A percentile compares a stretch with the other conserved stretches of the same genome.
These are phyloP conservation scores for Aspergillus jensenii DNA, from an alignment of 2,329 filamentous ascomycete species.

Conservation along the genomic window DNA sequence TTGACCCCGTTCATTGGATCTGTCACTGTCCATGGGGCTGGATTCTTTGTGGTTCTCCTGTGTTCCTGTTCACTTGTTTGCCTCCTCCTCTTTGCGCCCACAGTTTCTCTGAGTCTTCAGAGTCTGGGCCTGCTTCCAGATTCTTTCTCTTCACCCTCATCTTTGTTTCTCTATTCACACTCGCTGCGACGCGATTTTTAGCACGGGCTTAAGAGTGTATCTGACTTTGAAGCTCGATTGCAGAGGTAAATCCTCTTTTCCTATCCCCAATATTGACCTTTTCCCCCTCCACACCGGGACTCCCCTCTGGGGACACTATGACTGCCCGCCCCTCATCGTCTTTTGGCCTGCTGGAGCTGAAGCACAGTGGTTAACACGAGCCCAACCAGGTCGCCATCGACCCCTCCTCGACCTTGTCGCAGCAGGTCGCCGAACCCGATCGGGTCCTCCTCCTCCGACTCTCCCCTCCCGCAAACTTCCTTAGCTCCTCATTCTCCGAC, in stretches of 20 bases:
- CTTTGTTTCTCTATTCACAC: not conserved
- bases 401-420: conserved; percentile 14
- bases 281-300: not conserved
- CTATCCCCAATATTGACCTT: not conserved
- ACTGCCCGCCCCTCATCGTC: not conserved
- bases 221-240: not conserved
- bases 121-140: not conserved
- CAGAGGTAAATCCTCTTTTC: too few relatives aligned
- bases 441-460: conserved; percentile 18
- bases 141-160: not conserved
- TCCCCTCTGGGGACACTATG: not conserved
- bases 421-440: conserved; percentile 20
- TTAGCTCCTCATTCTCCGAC: conserved; percentile 33
- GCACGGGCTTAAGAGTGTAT: not conserved
- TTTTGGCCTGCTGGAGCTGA: conserved; percentile 2
- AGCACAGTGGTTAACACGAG: conserved; percentile 7
- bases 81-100: not conserved
- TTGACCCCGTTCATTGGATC: not conserved
- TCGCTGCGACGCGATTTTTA: not conserved
- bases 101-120: not conserved
- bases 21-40: not conserved
- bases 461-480: conserved; percentile 36
- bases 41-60: conserved; percentile 7
- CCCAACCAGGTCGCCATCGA: conserved; percentile 5
- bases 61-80: conserved; percentile 5